Percentiles rank a stretch among this genome's conserved stretches.
These are phyloP conservation scores for Iris macrosiphon DNA, from an alignment of 106 monocot species.

Conservation along the genomic window DNA sequence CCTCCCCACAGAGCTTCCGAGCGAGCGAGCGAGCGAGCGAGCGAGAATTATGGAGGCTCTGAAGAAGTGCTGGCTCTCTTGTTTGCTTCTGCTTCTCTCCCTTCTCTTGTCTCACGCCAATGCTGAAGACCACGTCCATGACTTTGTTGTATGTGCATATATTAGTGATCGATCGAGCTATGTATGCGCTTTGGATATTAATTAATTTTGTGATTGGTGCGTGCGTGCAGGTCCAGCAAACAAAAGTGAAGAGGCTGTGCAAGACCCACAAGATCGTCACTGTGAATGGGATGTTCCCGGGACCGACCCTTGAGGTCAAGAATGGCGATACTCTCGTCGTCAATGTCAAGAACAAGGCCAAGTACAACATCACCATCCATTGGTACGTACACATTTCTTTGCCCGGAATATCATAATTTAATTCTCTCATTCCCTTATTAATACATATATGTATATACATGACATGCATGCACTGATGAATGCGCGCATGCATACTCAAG, in stretches of 20 bases:
- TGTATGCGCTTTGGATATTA: no score
- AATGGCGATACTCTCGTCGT: slow-evolving; percentile 33
- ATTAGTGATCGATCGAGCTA: no score
- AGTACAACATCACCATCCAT: slow-evolving; percentile 30
- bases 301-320: slow-evolving; percentile 30
- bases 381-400: no score
- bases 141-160: no score
- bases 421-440: not conserved
- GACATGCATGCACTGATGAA: not conserved
- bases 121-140: no score
- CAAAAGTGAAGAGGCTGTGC: slow-evolving; percentile 47
- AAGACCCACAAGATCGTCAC: slow-evolving; percentile 16
- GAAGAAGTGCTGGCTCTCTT: not conserved
- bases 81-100: not conserved
- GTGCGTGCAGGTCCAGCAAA: slow-evolving; percentile 16
- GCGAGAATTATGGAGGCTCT: not conserved
- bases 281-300: slow-evolving; percentile 29
- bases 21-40: not conserved
- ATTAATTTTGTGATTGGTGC: not conserved
- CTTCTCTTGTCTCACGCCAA: no score
- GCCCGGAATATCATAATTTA: not conserved
- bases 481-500: no score
- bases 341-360: slow-evolving; percentile 19
- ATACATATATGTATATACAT: not conserved
- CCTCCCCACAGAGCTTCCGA: not conserved